phyloP scores from a whole-genome alignment of 257 asterid genomes.

The Nicotiana obtusifolia region DNA sequence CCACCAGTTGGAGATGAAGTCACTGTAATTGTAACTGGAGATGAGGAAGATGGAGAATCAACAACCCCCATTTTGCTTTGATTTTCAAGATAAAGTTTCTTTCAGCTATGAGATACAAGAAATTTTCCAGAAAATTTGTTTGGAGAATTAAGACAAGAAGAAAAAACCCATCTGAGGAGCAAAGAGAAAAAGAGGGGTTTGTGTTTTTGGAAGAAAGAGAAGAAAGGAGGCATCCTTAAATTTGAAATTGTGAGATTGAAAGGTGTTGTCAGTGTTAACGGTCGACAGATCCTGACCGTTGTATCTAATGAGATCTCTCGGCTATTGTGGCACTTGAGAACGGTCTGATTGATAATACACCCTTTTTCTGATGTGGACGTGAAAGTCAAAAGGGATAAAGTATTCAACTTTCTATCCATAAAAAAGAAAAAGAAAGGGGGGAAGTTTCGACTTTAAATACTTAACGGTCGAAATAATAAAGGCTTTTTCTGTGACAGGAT shows the following conservation, averaged over 20 bases:
- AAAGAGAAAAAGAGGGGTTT: neutral
- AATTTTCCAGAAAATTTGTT: neutral
- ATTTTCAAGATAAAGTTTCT: neutral
- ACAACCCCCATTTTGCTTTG: conserved; percentile 31
- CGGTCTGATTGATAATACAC: conserved; percentile 27
- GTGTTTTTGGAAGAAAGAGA: neutral
- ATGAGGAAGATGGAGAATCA: conserved; percentile 58
- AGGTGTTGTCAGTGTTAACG: conserved; percentile 37
- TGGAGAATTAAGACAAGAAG: conserved; percentile 8
- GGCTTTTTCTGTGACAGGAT: neutral
- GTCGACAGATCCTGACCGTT: conserved; percentile 50
- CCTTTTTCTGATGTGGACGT: conserved; percentile 24
- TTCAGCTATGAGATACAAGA: neutral
- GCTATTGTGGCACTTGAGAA: conserved; percentile 22
- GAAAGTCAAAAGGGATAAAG: conserved; percentile 6
- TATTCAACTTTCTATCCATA: neutral
- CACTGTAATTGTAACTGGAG: conserved; percentile 79
- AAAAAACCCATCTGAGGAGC: neutral
- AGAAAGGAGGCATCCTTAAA: conserved; percentile 23
- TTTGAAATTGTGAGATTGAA: conserved; percentile 32
- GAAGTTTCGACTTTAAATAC: conserved; percentile 15
- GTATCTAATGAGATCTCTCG: conserved; percentile 33
- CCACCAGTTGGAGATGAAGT: conserved; percentile 70
- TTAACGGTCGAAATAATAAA: conserved; percentile 47
- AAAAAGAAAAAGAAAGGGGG: conserved; percentile 22